A percentile compares a stretch with the other conserved stretches of the same genome.
Conservation (phyloP, 768 basidiomycete genomes). For the Naganishia randhawae region DNA sequence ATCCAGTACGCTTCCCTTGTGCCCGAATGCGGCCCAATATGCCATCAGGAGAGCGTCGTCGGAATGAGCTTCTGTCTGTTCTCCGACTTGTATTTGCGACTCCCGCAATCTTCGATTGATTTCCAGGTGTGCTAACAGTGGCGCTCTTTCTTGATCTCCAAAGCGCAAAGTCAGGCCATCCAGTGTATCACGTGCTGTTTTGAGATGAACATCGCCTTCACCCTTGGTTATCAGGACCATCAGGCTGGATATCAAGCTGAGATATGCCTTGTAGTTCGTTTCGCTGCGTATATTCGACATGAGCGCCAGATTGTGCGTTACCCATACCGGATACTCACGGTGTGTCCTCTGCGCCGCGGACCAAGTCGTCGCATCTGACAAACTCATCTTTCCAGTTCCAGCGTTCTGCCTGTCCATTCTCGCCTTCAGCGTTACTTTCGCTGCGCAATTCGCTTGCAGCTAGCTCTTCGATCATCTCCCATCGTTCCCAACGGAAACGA, state of each 20-base stretch:
- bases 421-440: not conserved
- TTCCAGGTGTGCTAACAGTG: constrained; percentile 39
- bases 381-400: constrained; percentile 33
- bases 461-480: constrained; percentile 28
- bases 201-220: constrained; percentile 7
- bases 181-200: constrained; percentile 30
- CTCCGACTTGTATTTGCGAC: not conserved
- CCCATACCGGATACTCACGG: constrained; percentile 18
- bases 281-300: constrained; percentile 1
- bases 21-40: constrained; percentile 42
- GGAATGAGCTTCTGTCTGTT: not conserved
- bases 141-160: constrained; percentile 42
- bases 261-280: constrained; percentile 32
- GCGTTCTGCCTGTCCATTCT: not conserved
- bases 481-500: constrained; percentile 27
- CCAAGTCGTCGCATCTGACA: constrained; percentile 27
- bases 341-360: constrained; percentile 28
- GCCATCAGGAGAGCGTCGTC: not conserved
- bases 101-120: constrained; percentile 30
- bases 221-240: constrained; percentile 15
- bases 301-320: not conserved
- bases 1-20: constrained; percentile 37
- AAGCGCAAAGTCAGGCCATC: constrained; percentile 30
- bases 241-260: constrained; percentile 22
- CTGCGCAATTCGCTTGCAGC: not conserved